Evolutionary conservation across 805 yeast species (phyloP), one percentile per base, ranked within the genome.

Genomic region (Kodamaea hsintzibuensis): DNA sequence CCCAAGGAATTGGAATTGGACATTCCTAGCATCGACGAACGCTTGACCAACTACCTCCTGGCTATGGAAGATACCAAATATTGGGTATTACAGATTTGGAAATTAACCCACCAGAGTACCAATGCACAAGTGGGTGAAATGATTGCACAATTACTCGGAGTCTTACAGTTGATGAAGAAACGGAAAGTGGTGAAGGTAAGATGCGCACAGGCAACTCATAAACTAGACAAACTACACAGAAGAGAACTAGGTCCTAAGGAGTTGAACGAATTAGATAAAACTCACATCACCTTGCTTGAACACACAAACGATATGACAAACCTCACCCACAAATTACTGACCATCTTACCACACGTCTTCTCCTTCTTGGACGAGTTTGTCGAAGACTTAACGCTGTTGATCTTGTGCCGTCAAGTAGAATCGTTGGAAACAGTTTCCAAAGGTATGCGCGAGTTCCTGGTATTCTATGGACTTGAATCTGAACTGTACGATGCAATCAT

Each of bases 351-450:
- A 1, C 82, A 80, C 57, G 71, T 74, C 2, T 61, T 79, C 47
- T 65, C 70, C 2, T 70, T 75, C 14, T 59, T 81, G 45, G 81
- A 82, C 37, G 86, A 82, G 58, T 81, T 81, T 55, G 63, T 81
- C 9, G 79, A 73, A 46, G 68, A 70, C 50, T 54, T 82, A 12
- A 65, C 79, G 1, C 65, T 73, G 47, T 69, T 74, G 56, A 51
- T 74, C 0, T 62, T 79, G 40, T 72, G 68, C 57, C 70, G 74
- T 37, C 76, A 80, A 47, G 37, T 62, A 18, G 77, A 73, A 14
- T 65, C 75, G 2, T 68, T 63, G 52, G 58, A 67, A 25, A 61
- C 66, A 19, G 60, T 80, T 22, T 51, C 66, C 49, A 50, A 58
- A 8, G 58, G 59, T 5, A 44, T 70, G 37, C 49, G 55, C 14